Evolutionary conservation across 192 early-diverging fungal genomes (phyloP).

Genomic region (Blastocladiella britannica): DNA sequence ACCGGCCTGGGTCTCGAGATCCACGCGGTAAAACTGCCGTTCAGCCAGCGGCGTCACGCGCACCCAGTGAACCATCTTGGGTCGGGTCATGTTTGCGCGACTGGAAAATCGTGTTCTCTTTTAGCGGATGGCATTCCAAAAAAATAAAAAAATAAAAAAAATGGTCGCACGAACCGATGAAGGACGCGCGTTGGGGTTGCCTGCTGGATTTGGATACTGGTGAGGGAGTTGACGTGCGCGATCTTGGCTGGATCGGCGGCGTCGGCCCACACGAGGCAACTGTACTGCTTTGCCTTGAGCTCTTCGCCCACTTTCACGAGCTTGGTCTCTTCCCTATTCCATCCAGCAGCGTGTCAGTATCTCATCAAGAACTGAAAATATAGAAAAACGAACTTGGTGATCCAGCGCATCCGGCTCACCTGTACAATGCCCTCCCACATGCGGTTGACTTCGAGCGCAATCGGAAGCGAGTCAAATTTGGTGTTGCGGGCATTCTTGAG

Average conservation of each 20-base stretch:
- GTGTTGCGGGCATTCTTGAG: slow-evolving; percentile 52
- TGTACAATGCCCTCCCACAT: slow-evolving; percentile 10
- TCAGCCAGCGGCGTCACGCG: slow-evolving; percentile 19
- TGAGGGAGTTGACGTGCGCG: neutral
- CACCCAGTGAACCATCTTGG: slow-evolving; percentile 26
- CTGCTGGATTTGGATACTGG: slow-evolving; percentile 32
- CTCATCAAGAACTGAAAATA: no score
- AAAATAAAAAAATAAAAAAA: neutral
- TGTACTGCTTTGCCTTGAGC: slow-evolving; percentile 47
- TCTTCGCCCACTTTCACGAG: slow-evolving; percentile 58
- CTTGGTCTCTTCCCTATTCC: slow-evolving; percentile 21
- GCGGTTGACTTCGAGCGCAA: slow-evolving; percentile 13
- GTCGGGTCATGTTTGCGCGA: slow-evolving; percentile 33
- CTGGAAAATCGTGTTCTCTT: no score
- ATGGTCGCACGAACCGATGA: neutral
- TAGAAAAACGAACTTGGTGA: slow-evolving; percentile 10
- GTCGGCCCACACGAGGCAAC: slow-evolving; percentile 3
- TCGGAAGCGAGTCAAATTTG: neutral
- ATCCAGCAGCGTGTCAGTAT: no score
- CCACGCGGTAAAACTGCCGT: slow-evolving; percentile 31
- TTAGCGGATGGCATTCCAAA: no score
- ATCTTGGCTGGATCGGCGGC: neutral
- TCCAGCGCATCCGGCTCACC: slow-evolving; percentile 15
- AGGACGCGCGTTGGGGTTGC: slow-evolving; percentile 51
- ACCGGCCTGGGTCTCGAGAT: slow-evolving; percentile 66